Evolutionary conservation across 1,284 basidiomycete genomes (phyloP), one percentile per base, ranked within the genome.

Genomic region (Ustilago shanxiensis): DNA sequence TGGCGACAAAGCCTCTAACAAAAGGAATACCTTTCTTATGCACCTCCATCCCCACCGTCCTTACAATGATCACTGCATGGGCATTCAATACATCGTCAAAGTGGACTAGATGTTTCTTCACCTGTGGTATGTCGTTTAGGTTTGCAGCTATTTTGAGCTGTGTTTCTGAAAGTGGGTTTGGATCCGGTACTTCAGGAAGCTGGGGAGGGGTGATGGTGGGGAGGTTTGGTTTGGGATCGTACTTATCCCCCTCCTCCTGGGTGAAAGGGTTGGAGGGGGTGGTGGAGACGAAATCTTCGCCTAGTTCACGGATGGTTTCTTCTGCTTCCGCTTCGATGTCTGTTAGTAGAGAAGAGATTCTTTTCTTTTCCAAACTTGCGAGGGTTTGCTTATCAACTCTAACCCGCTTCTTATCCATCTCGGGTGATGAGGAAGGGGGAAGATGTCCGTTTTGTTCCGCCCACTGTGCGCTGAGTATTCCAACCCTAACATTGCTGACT

Each of bases 11-110:
- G 2, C 56, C 62, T 14, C 58, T 44, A 20, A 77, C 60, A 14
- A 66, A 22, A 28, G 49, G 29, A 1, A 73, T 70, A 16, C 75
- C 75, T n/a, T 67, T 73, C 8, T 51, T 64, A 45, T 77, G 71
- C 8, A 60, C 56, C 0, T 73, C 71, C 50, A 77, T 70, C 22
- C 53, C 55, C 11, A 50, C 22, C 3, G 66, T 65, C 13, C 73
- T 49, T n/a, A 73, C 70, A 31, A 82, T 78, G 59, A 82, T 79
- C 68, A 81, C 69, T 10, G 80, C 80, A 37, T 81, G 81, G 2
- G 66, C 57, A 59, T 81, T 82, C 20, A 71, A 56, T 2, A 82
- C 65, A 31, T 72, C 70, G 13, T 72, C 56, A n/a, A 78, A 76
- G 51, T 77, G 77, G 2, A 66, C 74, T 8, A 79, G 58, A 45